Evolutionary conservation across 371 early-diverging fungal genomes (phyloP).

Genomic region (Mucor piriformis): DNA sequence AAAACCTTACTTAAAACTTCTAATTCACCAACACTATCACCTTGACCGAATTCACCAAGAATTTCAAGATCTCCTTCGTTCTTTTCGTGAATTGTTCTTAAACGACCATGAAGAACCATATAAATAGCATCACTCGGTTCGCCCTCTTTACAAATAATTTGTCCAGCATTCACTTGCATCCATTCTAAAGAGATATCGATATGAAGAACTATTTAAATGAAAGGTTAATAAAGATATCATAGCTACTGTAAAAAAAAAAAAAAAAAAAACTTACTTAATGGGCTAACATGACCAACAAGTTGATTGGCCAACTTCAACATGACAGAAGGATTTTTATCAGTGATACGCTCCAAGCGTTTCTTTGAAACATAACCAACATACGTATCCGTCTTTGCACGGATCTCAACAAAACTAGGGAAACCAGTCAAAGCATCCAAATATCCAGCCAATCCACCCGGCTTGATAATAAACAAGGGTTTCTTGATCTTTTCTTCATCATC

Average conservation of each 20-base stretch:
- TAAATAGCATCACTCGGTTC: constrained; percentile 88
- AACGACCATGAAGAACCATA: constrained; percentile 92
- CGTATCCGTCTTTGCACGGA: constrained; percentile 80
- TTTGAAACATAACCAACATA: constrained; percentile 88
- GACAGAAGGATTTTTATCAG: constrained; percentile 82
- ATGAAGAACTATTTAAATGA: constrained; percentile 63
- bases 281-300: constrained; percentile 79
- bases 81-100: constrained; percentile 80
- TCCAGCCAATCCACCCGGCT: constrained; percentile 89
- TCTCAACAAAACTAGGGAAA: constrained; percentile 84
- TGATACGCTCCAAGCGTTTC: constrained; percentile 77
- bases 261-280: constrained; percentile 61
- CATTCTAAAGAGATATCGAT: constrained; percentile 96
- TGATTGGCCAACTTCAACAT: constrained; percentile 89
- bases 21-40: constrained; percentile 94
- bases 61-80: constrained; percentile 75
- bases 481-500: constrained; percentile 26
- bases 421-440: constrained; percentile 92
- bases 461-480: constrained; percentile 69
- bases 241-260: neutral
- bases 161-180: constrained; percentile 91
- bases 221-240: no score
- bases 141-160: constrained; percentile 88
- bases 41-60: constrained; percentile 91
- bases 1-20: constrained; percentile 89